phyloP scores from a whole-genome alignment of 2,329 filamentous ascomycete species.

The Mariannaea sp. region DNA sequence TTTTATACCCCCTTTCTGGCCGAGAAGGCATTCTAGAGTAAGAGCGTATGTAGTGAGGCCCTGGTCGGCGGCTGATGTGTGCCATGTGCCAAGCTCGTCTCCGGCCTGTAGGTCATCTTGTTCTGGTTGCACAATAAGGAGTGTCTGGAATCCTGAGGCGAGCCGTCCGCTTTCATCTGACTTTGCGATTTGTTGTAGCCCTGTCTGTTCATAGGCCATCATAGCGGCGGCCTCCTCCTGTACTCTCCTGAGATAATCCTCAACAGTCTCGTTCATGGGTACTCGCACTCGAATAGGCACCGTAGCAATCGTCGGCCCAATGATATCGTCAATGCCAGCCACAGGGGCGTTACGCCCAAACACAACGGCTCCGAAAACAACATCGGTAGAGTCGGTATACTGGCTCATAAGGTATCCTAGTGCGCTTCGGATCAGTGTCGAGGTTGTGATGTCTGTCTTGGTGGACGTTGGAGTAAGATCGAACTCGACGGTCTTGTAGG shows the following conservation, averaged over 20 bases:
- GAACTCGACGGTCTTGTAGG: too few species aligned
- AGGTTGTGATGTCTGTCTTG: constrained; percentile 1
- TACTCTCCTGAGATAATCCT: constrained; percentile 48
- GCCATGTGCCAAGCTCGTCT: constrained; percentile 2
- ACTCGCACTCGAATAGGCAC: constrained; percentile 34
- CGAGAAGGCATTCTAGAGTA: not conserved
- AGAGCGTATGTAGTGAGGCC: constrained; percentile 1
- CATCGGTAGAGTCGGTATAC: constrained; percentile 32
- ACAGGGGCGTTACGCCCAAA: constrained; percentile 35
- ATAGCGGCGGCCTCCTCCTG: constrained; percentile 24
- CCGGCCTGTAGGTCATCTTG: not conserved
- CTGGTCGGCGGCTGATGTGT: not conserved
- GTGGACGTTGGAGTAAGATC: too few species aligned
- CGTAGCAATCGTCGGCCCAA: constrained; percentile 37
- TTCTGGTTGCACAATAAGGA: constrained; percentile 13
- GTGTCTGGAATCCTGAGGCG: constrained; percentile 15
- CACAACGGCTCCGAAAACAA: constrained; percentile 35
- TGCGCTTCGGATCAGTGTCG: constrained; percentile 21
- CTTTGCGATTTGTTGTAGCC: constrained; percentile 12
- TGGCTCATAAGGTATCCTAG: constrained; percentile 23
- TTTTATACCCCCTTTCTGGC: not conserved
- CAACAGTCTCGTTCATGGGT: not conserved
- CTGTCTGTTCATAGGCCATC: constrained; percentile 18
- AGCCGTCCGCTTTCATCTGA: constrained; percentile 8
- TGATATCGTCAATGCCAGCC: constrained; percentile 30